phyloP scores from a whole-genome alignment of 371 early-diverging fungal genomes.

The Synchytrium microbalum region DNA sequence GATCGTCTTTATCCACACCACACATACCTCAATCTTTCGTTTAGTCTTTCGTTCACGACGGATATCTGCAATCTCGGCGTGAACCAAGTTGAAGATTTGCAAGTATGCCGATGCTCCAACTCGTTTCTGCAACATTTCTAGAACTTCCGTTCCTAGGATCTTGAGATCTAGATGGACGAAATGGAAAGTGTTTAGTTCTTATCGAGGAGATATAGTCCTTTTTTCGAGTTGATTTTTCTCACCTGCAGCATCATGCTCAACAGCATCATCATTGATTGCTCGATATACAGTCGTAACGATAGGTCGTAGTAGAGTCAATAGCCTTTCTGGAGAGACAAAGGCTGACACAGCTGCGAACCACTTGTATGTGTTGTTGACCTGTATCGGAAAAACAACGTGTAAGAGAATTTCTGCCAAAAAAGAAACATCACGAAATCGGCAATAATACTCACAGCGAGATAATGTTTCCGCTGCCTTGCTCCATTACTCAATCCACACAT shows the following conservation, averaged over 20 bases:
- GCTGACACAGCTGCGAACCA: conserved; percentile 84
- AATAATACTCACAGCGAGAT: neutral
- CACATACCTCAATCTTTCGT: conserved; percentile 49
- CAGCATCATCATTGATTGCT: conserved; percentile 63
- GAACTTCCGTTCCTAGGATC: conserved; percentile 68
- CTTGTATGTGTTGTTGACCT: neutral
- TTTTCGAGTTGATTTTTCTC: conserved; percentile 12
- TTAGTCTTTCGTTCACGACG: conserved; percentile 60
- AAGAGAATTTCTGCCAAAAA: neutral
- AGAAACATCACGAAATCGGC: conserved; percentile 4
- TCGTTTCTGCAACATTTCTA: conserved; percentile 66
- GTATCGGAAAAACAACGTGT: neutral
- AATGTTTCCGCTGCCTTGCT: neutral
- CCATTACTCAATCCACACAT: neutral
- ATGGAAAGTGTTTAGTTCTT: neutral
- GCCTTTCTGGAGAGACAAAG: conserved; percentile 47
- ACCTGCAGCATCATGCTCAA: conserved; percentile 53
- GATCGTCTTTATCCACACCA: neutral
- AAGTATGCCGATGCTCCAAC: conserved; percentile 71
- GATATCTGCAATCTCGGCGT: conserved; percentile 47
- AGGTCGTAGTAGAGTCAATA: conserved; percentile 53
- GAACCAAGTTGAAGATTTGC: conserved; percentile 61
- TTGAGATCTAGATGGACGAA: conserved; percentile 48
- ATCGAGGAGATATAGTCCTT: neutral
- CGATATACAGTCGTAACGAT: conserved; percentile 76